Conservation (phyloP, 257 asterid genomes). For the Rubia yunnanensis region DNA sequence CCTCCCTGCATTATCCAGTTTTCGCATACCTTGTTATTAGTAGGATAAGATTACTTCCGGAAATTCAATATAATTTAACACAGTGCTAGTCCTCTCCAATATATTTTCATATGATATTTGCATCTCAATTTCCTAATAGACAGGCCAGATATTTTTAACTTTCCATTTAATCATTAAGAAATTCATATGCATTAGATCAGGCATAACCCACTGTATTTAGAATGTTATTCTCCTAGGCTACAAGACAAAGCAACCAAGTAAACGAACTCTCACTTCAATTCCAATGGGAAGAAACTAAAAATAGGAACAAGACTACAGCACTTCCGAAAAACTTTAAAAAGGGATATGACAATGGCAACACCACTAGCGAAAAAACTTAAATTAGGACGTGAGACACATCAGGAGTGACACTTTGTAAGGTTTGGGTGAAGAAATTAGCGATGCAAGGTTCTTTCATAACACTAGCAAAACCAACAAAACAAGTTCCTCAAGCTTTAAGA, state of each 20-base stretch:
- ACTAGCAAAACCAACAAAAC: background rate
- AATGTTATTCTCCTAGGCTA: background rate
- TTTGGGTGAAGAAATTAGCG: background rate
- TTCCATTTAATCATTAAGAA: background rate
- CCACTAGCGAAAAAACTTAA: background rate
- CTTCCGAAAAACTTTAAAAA: background rate
- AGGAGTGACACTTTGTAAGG: background rate
- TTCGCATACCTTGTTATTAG: conserved; percentile 8
- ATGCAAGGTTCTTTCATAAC: background rate
- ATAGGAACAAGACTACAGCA: background rate
- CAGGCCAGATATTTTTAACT: background rate
- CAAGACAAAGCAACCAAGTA: background rate
- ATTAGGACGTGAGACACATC: no score
- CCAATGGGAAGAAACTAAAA: background rate
- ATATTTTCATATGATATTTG: background rate
- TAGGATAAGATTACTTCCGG: background rate
- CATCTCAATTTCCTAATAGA: background rate
- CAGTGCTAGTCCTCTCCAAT: background rate
- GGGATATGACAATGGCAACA: background rate
- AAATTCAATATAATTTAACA: background rate
- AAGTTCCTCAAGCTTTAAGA: background rate
- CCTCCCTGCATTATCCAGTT: conserved; percentile 43
- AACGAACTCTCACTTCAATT: background rate
- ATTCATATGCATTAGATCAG: background rate
- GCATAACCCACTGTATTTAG: background rate